These are phyloP conservation scores for Castanea crenata DNA, from an alignment of 306 rosid genomes.

Conservation along the genomic window DNA sequence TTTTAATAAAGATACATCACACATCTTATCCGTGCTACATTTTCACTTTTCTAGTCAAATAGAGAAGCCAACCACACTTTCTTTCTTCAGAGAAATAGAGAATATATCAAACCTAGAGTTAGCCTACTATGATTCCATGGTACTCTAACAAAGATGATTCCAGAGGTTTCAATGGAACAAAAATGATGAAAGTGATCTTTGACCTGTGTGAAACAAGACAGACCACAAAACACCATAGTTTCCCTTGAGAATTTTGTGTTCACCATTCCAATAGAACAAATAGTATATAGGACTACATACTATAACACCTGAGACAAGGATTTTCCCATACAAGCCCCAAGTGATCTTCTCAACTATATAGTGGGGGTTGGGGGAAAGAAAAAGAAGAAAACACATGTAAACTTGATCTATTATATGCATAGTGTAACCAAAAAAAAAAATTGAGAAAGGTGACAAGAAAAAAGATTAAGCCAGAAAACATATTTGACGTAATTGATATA, in stretches of 20 bases:
- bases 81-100: no score
- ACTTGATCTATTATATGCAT: neutral
- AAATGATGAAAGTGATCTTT: neutral
- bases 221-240: neutral
- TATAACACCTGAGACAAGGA: neutral
- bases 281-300: neutral
- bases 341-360: neutral
- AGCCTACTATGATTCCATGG: no score
- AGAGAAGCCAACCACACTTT: no score
- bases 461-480: conserved; percentile 14
- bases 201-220: neutral
- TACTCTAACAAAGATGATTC: no score
- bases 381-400: neutral
- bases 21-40: no score
- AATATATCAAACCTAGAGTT: no score
- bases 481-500: conserved; percentile 34
- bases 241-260: neutral
- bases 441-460: conserved; percentile 2
- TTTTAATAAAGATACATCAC: no score
- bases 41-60: no score
- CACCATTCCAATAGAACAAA: neutral
- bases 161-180: neutral
- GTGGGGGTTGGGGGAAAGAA: neutral
- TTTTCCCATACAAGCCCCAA: neutral
- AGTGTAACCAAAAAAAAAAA: neutral